These are phyloP conservation scores for Pyrus hybrid DNA, from an alignment of 331 rosid genomes.

Conservation along the genomic window DNA sequence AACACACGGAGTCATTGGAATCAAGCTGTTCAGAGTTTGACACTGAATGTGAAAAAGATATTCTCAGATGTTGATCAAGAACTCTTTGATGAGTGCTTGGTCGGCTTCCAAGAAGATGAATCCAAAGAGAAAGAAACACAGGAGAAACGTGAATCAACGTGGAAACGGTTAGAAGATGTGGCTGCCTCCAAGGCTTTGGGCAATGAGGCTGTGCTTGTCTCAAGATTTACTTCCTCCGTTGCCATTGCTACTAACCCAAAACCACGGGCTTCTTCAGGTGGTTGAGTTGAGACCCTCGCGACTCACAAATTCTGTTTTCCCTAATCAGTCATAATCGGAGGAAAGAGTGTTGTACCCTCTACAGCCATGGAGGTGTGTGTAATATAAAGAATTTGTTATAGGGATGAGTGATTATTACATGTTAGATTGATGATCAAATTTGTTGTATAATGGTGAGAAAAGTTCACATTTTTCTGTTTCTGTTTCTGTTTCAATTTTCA, in stretches of 20 bases:
- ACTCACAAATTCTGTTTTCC: not conserved
- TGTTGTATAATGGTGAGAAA: conserved; percentile 18
- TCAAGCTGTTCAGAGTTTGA: conserved; percentile 75
- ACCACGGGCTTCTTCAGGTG: conserved; percentile 17
- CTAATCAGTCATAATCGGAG: not conserved
- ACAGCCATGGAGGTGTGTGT: conserved; percentile 21
- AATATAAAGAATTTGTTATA: conserved; percentile 24
- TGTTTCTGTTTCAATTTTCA: not conserved
- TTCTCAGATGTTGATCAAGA: conserved; percentile 61
- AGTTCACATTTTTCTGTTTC: conserved; percentile 2
- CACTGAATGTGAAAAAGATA: conserved; percentile 62
- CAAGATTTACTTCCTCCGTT: conserved; percentile 31
- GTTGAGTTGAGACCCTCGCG: conserved; percentile 25
- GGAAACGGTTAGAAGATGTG: conserved; percentile 61
- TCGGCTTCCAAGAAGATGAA: conserved; percentile 56
- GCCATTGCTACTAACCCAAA: conserved; percentile 20
- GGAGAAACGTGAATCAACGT: conserved; percentile 41
- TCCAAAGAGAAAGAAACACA: conserved; percentile 38
- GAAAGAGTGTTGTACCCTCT: conserved; percentile 2
- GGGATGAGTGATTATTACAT: not conserved
- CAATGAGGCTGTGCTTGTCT: conserved; percentile 51
- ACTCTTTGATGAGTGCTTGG: conserved; percentile 48
- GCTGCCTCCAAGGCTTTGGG: conserved; percentile 48
- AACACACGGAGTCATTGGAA: conserved; percentile 64
- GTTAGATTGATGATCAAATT: conserved; percentile 9